Evolutionary conservation across 257 asterid species (phyloP).

Genomic region (Plantago elongata): DNA sequence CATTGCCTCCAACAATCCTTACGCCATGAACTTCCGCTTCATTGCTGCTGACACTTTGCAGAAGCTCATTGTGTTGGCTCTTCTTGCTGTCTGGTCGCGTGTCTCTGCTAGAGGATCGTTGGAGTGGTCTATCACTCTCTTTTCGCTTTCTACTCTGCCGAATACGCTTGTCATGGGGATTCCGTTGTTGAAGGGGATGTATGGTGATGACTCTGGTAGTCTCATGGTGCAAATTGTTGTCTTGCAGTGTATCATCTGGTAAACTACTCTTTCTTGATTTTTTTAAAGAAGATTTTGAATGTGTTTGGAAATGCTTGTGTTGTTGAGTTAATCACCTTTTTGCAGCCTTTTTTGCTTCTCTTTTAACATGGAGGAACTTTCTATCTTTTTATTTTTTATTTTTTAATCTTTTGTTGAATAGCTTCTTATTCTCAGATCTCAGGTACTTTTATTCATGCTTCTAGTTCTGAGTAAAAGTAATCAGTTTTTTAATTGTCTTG

Average conservation of each 20-base stretch:
- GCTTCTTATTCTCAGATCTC: no score
- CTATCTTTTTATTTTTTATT: no score
- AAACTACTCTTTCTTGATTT: no score
- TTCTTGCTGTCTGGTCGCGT: slow-evolving; percentile 51
- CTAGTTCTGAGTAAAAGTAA: no score
- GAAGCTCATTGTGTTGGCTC: slow-evolving; percentile 45
- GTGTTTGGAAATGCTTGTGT: no score
- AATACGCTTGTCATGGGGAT: slow-evolving; percentile 71
- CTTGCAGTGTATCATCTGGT: slow-evolving; percentile 63
- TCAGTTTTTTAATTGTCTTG: no score
- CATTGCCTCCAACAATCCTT: slow-evolving; percentile 69
- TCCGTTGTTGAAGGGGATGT: slow-evolving; percentile 59
- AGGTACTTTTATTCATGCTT: no score
- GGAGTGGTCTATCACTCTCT: slow-evolving; percentile 70
- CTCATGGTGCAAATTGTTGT: slow-evolving; percentile 69
- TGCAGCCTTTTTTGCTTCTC: no score
- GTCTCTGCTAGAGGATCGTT: slow-evolving; percentile 43
- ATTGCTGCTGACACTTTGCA: slow-evolving; percentile 73
- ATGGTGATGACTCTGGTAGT: slow-evolving; percentile 46
- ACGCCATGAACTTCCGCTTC: slow-evolving; percentile 61
- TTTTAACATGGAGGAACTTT: no score
- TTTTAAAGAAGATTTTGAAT: no score
- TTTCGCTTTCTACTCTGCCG: slow-evolving; percentile 63
- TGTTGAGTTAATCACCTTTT: no score
- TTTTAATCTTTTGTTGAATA: no score